These are phyloP conservation scores for Komagataella pseudopastoris DNA, from an alignment of 805 yeast genomes.

Conservation along the genomic window DNA sequence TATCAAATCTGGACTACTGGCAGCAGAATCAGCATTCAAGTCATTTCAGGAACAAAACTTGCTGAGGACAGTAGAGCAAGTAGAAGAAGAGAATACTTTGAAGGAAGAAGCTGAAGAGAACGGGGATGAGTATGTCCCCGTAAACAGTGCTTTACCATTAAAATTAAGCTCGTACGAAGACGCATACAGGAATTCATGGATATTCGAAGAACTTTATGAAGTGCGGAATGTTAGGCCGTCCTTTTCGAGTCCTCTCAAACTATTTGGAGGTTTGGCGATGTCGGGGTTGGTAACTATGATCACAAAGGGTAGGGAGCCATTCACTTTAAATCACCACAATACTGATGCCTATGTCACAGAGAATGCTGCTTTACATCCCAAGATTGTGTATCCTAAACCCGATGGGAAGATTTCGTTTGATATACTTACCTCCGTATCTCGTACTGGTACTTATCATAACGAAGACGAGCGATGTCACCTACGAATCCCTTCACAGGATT, in stretches of 20 bases:
- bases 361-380: constrained; percentile 49
- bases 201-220: constrained; percentile 65
- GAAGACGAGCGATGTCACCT: constrained; percentile 90
- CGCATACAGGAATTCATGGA: constrained; percentile 70
- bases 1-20: constrained; percentile 88
- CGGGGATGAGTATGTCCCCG: constrained; percentile 19
- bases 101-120: constrained; percentile 23
- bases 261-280: constrained; percentile 69
- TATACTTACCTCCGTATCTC: constrained; percentile 81
- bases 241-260: constrained; percentile 62
- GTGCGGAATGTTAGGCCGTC: constrained; percentile 92
- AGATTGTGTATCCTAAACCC: constrained; percentile 89
- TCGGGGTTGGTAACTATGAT: constrained; percentile 77
- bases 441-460: constrained; percentile 94
- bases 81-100: constrained; percentile 17
- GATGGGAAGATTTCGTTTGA: constrained; percentile 91
- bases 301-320: constrained; percentile 70
- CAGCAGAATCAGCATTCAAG: constrained; percentile 72
- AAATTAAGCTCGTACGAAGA: constrained; percentile 47
- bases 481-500: constrained; percentile 49
- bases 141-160: background rate
- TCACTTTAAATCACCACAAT: constrained; percentile 61
- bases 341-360: constrained; percentile 67
- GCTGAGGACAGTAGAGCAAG: constrained; percentile 25
- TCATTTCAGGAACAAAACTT: constrained; percentile 24